Base-by-base conservation (phyloP, 352 stramenopile genomes). In the Pythium periplocum region DNA sequence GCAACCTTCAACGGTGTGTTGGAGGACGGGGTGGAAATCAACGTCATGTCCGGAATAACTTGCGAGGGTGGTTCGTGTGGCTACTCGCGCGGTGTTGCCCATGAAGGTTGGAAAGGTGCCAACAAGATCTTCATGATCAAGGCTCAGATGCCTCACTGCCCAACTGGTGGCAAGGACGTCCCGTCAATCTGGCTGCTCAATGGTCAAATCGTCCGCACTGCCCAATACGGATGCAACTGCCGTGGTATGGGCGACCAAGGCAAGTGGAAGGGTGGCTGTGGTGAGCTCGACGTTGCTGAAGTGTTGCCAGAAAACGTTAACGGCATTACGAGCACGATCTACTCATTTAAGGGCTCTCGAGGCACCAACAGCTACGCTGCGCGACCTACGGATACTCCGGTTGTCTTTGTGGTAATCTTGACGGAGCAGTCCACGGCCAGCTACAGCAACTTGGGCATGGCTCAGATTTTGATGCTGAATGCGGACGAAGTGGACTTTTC, bases 121-220 rank as follows among this genome's bases (percentile, higher is more conserved):
- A 63, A 71, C 53, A 83, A 83, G 62, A 77, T 83, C 40, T 80
- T 83, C 48, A 72, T 79, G 54, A 48, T 75, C 38, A 75, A 75
- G 55, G 67, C 59, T 5, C 49, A 54, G 44, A 80, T 83, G 69
- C 65, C 69, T 9, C 55, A 48, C 37, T 53, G 53, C 4, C 47
- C 56, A 6, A 12, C 39, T 48, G 45, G 55, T 1, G 53, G 46
- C 12, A 58, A 66, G 31, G 53, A 76, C 11, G 4, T 68, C 0
- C 69, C 73, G 4, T 56, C 70, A 6, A 78, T 78, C 34, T 83
- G 68, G 73, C 49, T 78, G 3, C 48, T 83, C 30, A 83, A 81
- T 41, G 64, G 68, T 7, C 64, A 83, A 35, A 54, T 78, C 42
- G 65, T 83, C 9, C 73, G 69, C 11, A 73, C 64, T 3, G 70